Evolutionary conservation across 2,329 filamentous ascomycete species (phyloP).

Genomic region (Sclerotinia trifoliorum): DNA sequence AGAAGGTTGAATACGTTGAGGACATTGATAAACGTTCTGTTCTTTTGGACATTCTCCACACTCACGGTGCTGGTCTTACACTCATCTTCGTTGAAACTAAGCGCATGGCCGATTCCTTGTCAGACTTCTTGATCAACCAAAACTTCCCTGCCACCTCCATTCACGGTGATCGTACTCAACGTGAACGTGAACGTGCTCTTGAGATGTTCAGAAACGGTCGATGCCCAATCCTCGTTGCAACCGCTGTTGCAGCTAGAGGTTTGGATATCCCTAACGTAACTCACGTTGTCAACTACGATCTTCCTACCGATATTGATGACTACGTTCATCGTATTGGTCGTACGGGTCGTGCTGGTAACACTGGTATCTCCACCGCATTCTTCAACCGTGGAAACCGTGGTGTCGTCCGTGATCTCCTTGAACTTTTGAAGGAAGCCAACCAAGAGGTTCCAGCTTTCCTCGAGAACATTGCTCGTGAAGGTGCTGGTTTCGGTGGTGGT

Average conservation of each 20-base stretch:
- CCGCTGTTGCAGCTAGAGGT: slow-evolving; percentile 76
- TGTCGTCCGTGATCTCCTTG: slow-evolving; percentile 92
- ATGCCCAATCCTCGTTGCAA: slow-evolving; percentile 95
- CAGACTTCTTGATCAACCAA: slow-evolving; percentile 98
- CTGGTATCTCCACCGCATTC: slow-evolving; percentile 96
- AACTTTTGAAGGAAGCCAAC: slow-evolving; percentile 98
- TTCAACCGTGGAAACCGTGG: slow-evolving; percentile 99
- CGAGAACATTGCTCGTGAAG: slow-evolving; percentile 95
- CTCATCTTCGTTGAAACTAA: slow-evolving; percentile 99
- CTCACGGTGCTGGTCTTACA: slow-evolving; percentile 82
- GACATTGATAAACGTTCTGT: slow-evolving; percentile 97
- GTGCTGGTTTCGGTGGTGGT: slow-evolving; percentile 74
- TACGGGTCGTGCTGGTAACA: slow-evolving; percentile 99
- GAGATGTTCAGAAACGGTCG: slow-evolving; percentile 97
- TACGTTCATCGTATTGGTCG: slow-evolving; percentile 99
- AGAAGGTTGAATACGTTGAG: slow-evolving; percentile 97
- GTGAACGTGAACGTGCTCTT: slow-evolving; percentile 94
- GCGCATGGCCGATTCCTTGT: slow-evolving; percentile 97
- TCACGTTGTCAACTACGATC: slow-evolving; percentile 98
- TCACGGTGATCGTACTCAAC: slow-evolving; percentile 97
- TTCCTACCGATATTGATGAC: slow-evolving; percentile 98
- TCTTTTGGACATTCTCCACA: slow-evolving; percentile 94
- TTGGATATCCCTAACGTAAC: slow-evolving; percentile 90
- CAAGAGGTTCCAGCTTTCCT: slow-evolving; percentile 93
- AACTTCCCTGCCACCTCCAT: slow-evolving; percentile 98